These are phyloP conservation scores for Hypoxylon sp. DNA, from an alignment of 2,329 filamentous ascomycete genomes.

Conservation along the genomic window DNA sequence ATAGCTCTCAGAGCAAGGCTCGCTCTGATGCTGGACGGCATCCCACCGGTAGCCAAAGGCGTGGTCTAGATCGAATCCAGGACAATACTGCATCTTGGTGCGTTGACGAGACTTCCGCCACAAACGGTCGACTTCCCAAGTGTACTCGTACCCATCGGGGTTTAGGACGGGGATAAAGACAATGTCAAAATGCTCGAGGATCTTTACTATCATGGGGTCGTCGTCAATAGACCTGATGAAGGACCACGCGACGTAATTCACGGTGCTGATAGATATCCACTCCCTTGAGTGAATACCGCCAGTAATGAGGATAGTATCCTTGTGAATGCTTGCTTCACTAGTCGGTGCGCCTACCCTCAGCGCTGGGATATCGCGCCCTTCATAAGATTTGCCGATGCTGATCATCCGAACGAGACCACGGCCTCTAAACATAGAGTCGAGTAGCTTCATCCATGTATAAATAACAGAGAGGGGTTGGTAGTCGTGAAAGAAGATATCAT, in stretches of 20 bases:
- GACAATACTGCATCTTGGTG: conserved; percentile 86
- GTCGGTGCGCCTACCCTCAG: conserved; percentile 77
- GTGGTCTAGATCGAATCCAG: conserved; percentile 89
- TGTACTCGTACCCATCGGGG: conserved; percentile 94
- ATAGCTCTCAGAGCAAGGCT: conserved; percentile 93
- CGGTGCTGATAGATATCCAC: conserved; percentile 95
- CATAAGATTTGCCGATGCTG: conserved; percentile 85
- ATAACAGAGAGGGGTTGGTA: conserved; percentile 91
- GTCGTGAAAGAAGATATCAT: conserved; percentile 90
- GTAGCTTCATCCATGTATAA: conserved; percentile 89
- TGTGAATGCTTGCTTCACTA: conserved; percentile 57
- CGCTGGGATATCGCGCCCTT: conserved; percentile 88
- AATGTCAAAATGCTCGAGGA: conserved; percentile 88
- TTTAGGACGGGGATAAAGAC: conserved; percentile 91
- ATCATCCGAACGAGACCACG: conserved; percentile 81
- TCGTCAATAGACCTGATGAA: conserved; percentile 88
- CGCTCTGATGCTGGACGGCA: conserved; percentile 72
- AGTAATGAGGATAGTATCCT: conserved; percentile 84
- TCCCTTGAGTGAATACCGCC: conserved; percentile 94
- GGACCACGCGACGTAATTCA: conserved; percentile 91
- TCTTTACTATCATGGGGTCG: conserved; percentile 76
- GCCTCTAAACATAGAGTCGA: conserved; percentile 83
- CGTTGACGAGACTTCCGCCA: conserved; percentile 96
- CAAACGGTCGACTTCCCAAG: conserved; percentile 90
- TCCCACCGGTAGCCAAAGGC: conserved; percentile 91